A percentile compares a stretch with the other conserved stretches of the same genome.
These are phyloP conservation scores for Calonectria crousiana DNA, from an alignment of 2,329 filamentous ascomycete genomes.

Conservation along the genomic window DNA sequence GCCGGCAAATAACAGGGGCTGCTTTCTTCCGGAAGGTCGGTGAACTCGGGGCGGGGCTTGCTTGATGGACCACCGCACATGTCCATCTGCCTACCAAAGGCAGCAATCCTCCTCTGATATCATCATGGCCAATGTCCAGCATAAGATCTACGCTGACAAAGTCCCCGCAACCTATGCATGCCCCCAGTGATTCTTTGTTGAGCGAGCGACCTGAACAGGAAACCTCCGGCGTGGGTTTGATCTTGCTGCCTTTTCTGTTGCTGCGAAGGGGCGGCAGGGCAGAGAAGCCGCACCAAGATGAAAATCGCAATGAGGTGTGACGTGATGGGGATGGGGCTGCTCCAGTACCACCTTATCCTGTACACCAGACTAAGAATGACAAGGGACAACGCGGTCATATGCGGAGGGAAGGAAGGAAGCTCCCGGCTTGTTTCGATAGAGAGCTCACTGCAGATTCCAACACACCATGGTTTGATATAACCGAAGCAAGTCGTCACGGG, in stretches of 20 bases:
- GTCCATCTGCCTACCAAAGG: not conserved
- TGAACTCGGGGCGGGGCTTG: not conserved
- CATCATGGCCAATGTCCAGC: not conserved
- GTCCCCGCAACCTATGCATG: not conserved
- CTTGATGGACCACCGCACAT: not conserved
- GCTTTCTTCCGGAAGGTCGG: constrained; percentile 4
- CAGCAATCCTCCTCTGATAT: constrained; percentile 4
- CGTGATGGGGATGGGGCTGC: constrained; percentile 2
- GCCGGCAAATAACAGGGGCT: constrained; percentile 7
- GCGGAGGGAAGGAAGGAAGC: constrained; percentile 10
- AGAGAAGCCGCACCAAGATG: not conserved
- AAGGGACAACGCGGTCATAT: constrained; percentile 37
- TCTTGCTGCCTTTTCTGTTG: not conserved
- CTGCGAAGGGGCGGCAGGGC: not conserved
- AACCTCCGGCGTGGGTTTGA: not conserved
- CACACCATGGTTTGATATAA: not conserved
- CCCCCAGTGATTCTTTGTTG: not conserved
- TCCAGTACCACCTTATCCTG: constrained; percentile 2
- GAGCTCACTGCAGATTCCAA: not conserved
- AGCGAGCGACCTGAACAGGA: not conserved
- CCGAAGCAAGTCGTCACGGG: not conserved
- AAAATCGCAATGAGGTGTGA: not conserved
- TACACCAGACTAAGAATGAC: constrained; percentile 20
- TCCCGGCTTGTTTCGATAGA: constrained; percentile 10
- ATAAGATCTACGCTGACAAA: constrained; percentile 5